These are phyloP conservation scores for Thelonectria blattea DNA, from an alignment of 2,329 filamentous ascomycete species.

Conservation along the genomic window DNA sequence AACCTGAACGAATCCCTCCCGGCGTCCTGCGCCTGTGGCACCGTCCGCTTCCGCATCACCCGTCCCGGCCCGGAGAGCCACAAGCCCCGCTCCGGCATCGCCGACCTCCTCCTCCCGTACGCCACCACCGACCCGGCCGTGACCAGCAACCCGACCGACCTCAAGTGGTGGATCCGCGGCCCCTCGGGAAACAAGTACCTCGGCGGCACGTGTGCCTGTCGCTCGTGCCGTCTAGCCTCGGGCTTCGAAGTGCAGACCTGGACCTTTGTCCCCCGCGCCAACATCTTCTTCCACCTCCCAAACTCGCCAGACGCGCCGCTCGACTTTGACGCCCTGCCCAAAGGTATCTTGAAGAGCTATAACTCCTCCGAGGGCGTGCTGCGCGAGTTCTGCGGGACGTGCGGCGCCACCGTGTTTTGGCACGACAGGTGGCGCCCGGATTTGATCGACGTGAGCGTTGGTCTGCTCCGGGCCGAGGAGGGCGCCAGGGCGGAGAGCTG, in stretches of 20 bases:
- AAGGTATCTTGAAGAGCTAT: conserved; percentile 57
- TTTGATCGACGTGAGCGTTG: conserved; percentile 69
- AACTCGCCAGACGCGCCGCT: conserved; percentile 33
- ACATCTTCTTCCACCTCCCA: conserved; percentile 55
- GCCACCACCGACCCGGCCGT: conserved; percentile 42
- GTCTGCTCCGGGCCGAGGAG: conserved; percentile 57
- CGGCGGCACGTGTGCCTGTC: conserved; percentile 66
- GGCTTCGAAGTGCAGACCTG: conserved; percentile 71
- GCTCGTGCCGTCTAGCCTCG: conserved; percentile 63
- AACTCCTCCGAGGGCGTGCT: conserved; percentile 58
- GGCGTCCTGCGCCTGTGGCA: conserved; percentile 43
- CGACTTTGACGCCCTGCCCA: conserved; percentile 44
- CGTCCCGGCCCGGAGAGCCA: conserved; percentile 56
- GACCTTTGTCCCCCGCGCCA: conserved; percentile 67
- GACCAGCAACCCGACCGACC: conserved; percentile 51
- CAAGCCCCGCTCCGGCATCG: conserved; percentile 52
- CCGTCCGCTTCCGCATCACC: conserved; percentile 62
- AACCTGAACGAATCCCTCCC: conserved; percentile 16
- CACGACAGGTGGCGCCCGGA: conserved; percentile 57
- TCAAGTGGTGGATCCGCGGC: conserved; percentile 66
- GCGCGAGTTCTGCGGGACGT: conserved; percentile 66
- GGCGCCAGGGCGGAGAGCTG: conserved; percentile 63
- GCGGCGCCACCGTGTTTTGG: conserved; percentile 71
- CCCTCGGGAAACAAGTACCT: conserved; percentile 57
- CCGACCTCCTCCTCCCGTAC: conserved; percentile 60